Evolutionary conservation across 2,329 filamentous ascomycete species (phyloP).

Genomic region (Colletotrichum sublineola): DNA sequence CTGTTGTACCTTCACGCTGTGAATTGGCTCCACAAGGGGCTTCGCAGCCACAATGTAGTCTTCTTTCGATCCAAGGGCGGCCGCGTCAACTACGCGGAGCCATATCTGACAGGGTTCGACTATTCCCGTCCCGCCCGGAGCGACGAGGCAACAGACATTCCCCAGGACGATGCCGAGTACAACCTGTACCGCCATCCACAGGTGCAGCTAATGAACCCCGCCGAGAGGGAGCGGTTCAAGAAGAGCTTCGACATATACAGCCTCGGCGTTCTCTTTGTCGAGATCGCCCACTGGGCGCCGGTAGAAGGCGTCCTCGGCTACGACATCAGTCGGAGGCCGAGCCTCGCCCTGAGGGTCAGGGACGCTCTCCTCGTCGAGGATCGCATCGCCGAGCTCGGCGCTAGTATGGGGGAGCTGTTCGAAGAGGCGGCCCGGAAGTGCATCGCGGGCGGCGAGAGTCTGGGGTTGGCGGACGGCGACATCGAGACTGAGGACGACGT

Average conservation of each 20-base stretch:
- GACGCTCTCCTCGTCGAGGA: slow-evolving; percentile 50
- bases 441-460: slow-evolving; percentile 52
- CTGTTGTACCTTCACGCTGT: slow-evolving; percentile 68
- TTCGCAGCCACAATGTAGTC: slow-evolving; percentile 66
- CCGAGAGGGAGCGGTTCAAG: slow-evolving; percentile 54
- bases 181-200: slow-evolving; percentile 66
- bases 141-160: slow-evolving; percentile 65
- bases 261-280: slow-evolving; percentile 65
- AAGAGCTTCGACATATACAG: slow-evolving; percentile 68
- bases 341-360: slow-evolving; percentile 54
- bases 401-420: slow-evolving; percentile 56
- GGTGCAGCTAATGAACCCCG: slow-evolving; percentile 54
- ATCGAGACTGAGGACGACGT: slow-evolving; percentile 58
- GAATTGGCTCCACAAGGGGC: slow-evolving; percentile 70
- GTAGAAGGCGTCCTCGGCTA: slow-evolving; percentile 60
- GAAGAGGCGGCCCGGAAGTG: slow-evolving; percentile 55
- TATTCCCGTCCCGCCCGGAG: slow-evolving; percentile 64
- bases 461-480: slow-evolving; percentile 54
- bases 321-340: slow-evolving; percentile 53
- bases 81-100: slow-evolving; percentile 55
- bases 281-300: slow-evolving; percentile 66
- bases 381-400: slow-evolving; percentile 52
- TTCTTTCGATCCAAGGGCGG: slow-evolving; percentile 59
- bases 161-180: slow-evolving; percentile 57
- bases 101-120: slow-evolving; percentile 67